Evolutionary conservation across 495 filamentous ascomycete species (phyloP).

Genomic region (Penicillium silybi): DNA sequence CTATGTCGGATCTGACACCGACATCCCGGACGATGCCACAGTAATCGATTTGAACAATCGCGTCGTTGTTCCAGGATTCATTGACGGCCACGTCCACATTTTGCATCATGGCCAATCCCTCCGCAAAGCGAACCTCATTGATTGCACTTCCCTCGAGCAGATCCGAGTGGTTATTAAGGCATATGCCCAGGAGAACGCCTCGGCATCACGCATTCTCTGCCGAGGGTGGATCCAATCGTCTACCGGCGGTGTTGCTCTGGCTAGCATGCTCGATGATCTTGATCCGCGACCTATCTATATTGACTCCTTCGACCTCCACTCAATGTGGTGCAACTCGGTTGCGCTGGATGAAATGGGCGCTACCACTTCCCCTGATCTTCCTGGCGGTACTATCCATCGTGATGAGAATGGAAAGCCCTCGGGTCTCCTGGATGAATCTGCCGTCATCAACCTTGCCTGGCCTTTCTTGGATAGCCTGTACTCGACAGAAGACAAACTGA

Average conservation of each 20-base stretch:
- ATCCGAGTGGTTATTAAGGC: conserved; percentile 48
- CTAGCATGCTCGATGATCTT: conserved; percentile 51
- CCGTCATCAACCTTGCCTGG: conserved; percentile 54
- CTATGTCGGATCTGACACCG: conserved; percentile 36
- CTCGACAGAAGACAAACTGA: conserved; percentile 49
- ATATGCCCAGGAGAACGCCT: conserved; percentile 48
- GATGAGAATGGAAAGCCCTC: conserved; percentile 48
- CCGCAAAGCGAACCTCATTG: conserved; percentile 51
- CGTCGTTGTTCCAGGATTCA: conserved; percentile 58
- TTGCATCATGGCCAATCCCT: conserved; percentile 57
- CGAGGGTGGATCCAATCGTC: conserved; percentile 60
- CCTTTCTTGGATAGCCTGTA: conserved; percentile 52
- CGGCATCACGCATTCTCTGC: conserved; percentile 48
- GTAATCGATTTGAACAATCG: conserved; percentile 37
- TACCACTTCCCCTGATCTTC: conserved; percentile 44
- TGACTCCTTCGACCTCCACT: conserved; percentile 60
- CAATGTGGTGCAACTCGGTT: conserved; percentile 57
- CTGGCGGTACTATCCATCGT: conserved; percentile 54
- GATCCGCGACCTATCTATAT: conserved; percentile 55
- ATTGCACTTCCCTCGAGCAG: conserved; percentile 50
- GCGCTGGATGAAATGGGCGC: conserved; percentile 51
- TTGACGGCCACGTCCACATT: conserved; percentile 63
- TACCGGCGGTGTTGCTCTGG: conserved; percentile 47
- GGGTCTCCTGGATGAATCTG: conserved; percentile 57
- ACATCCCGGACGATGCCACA: background rate